Evolutionary conservation across 441 rosid genomes (phyloP), one percentile per base, ranked within the genome.

Genomic region (Biscutella laevigata): DNA sequence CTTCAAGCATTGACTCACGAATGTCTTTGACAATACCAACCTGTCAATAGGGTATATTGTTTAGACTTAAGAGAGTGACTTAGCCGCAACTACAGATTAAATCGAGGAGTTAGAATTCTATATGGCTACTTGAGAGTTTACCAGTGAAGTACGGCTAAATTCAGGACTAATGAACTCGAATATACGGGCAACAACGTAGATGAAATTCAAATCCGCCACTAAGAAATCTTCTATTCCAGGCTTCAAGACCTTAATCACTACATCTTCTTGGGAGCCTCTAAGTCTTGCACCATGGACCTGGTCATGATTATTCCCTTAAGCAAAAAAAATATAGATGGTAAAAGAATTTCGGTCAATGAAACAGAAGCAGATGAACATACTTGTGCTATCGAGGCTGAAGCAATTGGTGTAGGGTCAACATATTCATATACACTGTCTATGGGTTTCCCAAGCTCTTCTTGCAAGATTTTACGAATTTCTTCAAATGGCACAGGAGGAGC

Each of bases 361-460:
- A 12, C 33, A 37, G 25, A 47, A 41, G 11, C 2, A 35, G 30
- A 39, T 42, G 59, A 17, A 37, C 57, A 27, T 28, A 85, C 95
- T 85, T 91, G 98, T 28, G 98, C 98, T 72, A 91, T 77, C 27
- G 98, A 91, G 62, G 98, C 98, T 24, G 96, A 88, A 59, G 98
- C 98, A 72, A 91, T 56, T 62, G 98, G 98, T 5, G 75, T 72
- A 52, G 95, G 91, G 67, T 91, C 88, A 70, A 91, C 80, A 73
- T 76, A 88, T 55, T 82, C 96, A 45, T 79, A 88, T 17, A 91
- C 82, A 46, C 80, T 80, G 4, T 88, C 95, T 26, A 91, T 79
- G 50, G 98, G 94, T 73, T 78, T 83, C 62, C 94, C 94, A 61
- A 91, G 71, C 21, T 91, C 98, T 62, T 88, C 81, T 48, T 78